Percentiles rank a stretch among this genome's conserved stretches.
phyloP scores from a whole-genome alignment of 192 early-diverging fungal genomes.

The Mycoemilia scoparia region DNA sequence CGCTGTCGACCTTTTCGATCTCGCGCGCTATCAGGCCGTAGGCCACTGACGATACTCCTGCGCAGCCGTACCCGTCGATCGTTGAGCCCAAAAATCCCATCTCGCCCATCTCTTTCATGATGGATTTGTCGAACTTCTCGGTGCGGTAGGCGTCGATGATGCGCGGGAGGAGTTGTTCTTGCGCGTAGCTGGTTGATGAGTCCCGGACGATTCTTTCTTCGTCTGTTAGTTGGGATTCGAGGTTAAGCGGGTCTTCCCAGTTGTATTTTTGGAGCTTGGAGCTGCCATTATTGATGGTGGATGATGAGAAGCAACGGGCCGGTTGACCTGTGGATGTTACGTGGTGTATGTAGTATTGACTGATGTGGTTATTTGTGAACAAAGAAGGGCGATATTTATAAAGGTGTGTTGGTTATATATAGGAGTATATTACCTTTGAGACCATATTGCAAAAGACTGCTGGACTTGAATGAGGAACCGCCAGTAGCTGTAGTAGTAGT shows the following conservation, averaged over 20 bases:
- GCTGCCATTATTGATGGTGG: too few species aligned
- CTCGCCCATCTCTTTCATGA: constrained; percentile 86
- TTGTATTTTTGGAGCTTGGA: constrained; percentile 53
- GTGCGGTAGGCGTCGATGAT: constrained; percentile 69
- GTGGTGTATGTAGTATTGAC: too few species aligned
- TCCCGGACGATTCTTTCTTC: constrained; percentile 78
- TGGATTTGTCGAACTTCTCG: constrained; percentile 77
- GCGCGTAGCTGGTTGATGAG: constrained; percentile 68
- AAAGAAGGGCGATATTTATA: too few species aligned
- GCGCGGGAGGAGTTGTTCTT: constrained; percentile 70
- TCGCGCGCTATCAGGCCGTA: constrained; percentile 94
- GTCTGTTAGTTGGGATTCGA: constrained; percentile 72
- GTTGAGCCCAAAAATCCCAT: constrained; percentile 85
- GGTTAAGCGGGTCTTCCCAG: constrained; percentile 72
- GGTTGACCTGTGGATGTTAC: too few species aligned
- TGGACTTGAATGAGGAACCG: too few species aligned
- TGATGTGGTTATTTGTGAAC: too few species aligned
- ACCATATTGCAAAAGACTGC: too few species aligned
- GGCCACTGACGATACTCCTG: constrained; percentile 91
- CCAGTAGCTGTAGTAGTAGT: too few species aligned
- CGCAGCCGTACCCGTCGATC: constrained; percentile 90
- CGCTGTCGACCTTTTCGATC: constrained; percentile 86
- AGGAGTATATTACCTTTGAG: too few species aligned
- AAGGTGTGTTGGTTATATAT: too few species aligned
- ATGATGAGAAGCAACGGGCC: too few species aligned